phyloP scores from a whole-genome alignment of 2,329 filamentous ascomycete species.

The Chaetomium sp. region DNA sequence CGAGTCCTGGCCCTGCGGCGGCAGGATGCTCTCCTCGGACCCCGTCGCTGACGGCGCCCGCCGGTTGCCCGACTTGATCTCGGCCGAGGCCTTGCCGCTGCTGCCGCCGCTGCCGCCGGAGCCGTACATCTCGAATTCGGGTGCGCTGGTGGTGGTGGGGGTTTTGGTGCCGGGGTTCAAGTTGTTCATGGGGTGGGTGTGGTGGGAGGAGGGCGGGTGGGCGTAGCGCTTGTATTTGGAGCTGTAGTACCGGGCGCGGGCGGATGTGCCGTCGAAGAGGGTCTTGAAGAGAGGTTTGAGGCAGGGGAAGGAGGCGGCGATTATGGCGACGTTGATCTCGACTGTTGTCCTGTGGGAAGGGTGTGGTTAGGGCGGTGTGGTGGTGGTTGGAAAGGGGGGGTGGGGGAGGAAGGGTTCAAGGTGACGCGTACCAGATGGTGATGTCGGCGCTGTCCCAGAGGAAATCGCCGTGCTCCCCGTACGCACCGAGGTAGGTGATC shows the following conservation, averaged over 20 bases:
- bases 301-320: conserved; percentile 37
- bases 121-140: conserved; percentile 29
- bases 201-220: conserved; percentile 18
- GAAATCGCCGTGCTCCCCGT: conserved; percentile 37
- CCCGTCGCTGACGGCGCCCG: conserved; percentile 11
- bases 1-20: not conserved
- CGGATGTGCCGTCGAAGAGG: conserved; percentile 37
- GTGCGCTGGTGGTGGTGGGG: not conserved
- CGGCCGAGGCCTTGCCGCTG: conserved; percentile 13
- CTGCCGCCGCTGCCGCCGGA: not conserved
- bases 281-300: conserved; percentile 37
- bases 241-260: conserved; percentile 34
- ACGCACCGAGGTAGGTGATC: conserved; percentile 34
- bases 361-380: not conserved
- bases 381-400: not conserved
- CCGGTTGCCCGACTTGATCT: conserved; percentile 15
- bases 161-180: not conserved
- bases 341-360: conserved; percentile 34
- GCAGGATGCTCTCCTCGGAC: conserved; percentile 31
- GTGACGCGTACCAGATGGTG: conserved; percentile 36
- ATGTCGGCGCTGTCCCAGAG: conserved; percentile 37
- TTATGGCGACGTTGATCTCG: conserved; percentile 38
- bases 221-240: conserved; percentile 25
- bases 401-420: not conserved
- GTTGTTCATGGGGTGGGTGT: conserved; percentile 17